Evolutionary conservation across 805 yeast genomes (phyloP), one percentile per base, ranked within the genome.

Genomic region (Ogataea dorogensis): DNA sequence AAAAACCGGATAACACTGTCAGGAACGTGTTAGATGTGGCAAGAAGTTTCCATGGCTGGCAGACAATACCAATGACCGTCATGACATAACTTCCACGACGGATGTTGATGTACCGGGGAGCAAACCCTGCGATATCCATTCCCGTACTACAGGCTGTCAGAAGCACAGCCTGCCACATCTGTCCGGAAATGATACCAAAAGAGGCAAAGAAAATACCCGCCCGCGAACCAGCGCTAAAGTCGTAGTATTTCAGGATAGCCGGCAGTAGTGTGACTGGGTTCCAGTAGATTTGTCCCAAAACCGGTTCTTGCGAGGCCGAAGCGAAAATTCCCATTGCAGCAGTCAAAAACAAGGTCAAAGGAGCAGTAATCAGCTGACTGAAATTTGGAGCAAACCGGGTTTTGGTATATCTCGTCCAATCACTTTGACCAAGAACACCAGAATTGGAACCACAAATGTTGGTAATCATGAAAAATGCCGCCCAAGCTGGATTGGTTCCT

Each of bases 1-100:
- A 71, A 56, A 85, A 86, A 1, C 95, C 91, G 23, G 81, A 71
- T 35, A 86, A 64, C 50, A 85, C 86, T 7, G 89, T 81, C 21
- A 91, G 77, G 46, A 68, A 67, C 6, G 54, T 55, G 11, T 62
- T 49, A 1, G 71, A 55, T 15, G 63, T 52, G 28, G 62, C 54
- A 29, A 61, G 56, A 16, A 68, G 54, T 20, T 54, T 53, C 74
- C 74, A 68, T 8, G 74, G 74, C 38, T 63, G 65, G 17, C 59
- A 53, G 9, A 50, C 56, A 53, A 65, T 53, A 5, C 68, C 58
- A 21, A 61, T 43, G 20, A 51, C 31, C 17, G 56, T 56, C 34
- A 64, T 64, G 31, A 71, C 46, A 50, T 62, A 59, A 28, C 74
- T 68, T 19, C 79, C 81, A 24, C 76, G 56, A 23, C 61, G 56